Evolutionary conservation across 441 rosid species (phyloP), one percentile per base, ranked within the genome.

Genomic region (Flueggea neowawraea): DNA sequence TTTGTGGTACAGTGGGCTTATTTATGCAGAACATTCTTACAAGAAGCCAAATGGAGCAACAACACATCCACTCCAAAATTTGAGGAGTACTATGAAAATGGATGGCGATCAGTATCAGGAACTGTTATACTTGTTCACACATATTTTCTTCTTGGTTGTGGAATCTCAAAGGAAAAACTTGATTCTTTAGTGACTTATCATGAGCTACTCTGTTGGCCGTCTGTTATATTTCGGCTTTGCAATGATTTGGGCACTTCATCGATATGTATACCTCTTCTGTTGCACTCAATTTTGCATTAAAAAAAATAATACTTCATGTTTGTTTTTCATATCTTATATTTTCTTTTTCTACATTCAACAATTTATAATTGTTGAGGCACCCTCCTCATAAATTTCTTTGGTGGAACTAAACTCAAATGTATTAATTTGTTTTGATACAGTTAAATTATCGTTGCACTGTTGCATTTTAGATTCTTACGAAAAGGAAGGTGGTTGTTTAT

Each of bases 91-190:
- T 10, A 70, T 3, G 45, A 51, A 12, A 82, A 72, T 57, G 84
- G 66, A 39, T 79, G 79, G 83, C 12, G 65, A 51, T 85, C 88
- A 6, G 65, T 61, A 0, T 80, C 86, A 0, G 84, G 88, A 13
- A 39, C 17, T 11, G 50, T 74, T 12, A 22, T 75, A 3, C 65
- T 82, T 4, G 44, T 58, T 10, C 79, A 77, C 65, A 69, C 82
- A 7, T 73, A 74, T 64, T 71, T 75, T n/a, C 48, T 75, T 4
- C 0, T 68, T 10, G 44, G 43, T n/a, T 67, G 57, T 8, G 53
- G 6, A 51, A 12, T 13, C 9, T 14, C 54, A 6, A 51, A 14
- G 17, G n/a, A 51, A 51, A 6, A 14, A 6, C 17, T 51, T 51
- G 15, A 36, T 36, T 36, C 41, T 36, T 36, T 36, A 36, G 22